Evolutionary conservation across 2,329 filamentous ascomycete genomes (phyloP).

Genomic region (Bipolaris victoriae): DNA sequence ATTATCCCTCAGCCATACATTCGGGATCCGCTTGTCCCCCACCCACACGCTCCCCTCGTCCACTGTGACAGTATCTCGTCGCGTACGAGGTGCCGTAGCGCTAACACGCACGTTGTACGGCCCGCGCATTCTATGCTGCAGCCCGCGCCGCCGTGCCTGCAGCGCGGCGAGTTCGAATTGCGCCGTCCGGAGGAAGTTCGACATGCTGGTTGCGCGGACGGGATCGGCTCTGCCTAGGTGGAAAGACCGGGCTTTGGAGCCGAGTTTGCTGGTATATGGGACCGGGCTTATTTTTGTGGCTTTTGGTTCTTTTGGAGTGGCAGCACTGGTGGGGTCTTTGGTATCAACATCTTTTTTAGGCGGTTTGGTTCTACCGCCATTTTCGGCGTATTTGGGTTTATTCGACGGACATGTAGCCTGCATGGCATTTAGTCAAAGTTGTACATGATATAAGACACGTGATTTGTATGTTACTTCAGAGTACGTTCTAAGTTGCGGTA

Average conservation of each 20-base stretch:
- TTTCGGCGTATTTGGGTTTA: too few relatives aligned
- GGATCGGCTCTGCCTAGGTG: not conserved
- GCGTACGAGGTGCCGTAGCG: not conserved
- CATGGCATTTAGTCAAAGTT: too few relatives aligned
- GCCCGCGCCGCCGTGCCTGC: not conserved
- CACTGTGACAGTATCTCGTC: not conserved
- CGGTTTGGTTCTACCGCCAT: not conserved
- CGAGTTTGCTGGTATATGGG: not conserved
- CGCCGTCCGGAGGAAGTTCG: not conserved
- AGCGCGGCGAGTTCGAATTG: not conserved
- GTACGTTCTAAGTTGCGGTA: not conserved
- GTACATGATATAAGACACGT: too few relatives aligned
- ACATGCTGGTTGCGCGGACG: not conserved
- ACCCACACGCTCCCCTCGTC: slow-evolving; percentile 13
- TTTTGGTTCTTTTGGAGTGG: too few relatives aligned
- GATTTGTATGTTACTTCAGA: not conserved
- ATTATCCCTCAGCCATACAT: slow-evolving; percentile 64
- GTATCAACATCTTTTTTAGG: too few relatives aligned
- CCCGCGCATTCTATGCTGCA: not conserved
- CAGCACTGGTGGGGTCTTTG: too few relatives aligned
- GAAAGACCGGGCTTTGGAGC: not conserved
- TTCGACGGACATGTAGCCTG: too few relatives aligned
- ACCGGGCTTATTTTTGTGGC: not conserved
- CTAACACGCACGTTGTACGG: not conserved
- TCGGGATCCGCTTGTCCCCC: slow-evolving; percentile 15